Base-by-base conservation (phyloP, 345 rosid species). In the Microcos paniculata region DNA sequence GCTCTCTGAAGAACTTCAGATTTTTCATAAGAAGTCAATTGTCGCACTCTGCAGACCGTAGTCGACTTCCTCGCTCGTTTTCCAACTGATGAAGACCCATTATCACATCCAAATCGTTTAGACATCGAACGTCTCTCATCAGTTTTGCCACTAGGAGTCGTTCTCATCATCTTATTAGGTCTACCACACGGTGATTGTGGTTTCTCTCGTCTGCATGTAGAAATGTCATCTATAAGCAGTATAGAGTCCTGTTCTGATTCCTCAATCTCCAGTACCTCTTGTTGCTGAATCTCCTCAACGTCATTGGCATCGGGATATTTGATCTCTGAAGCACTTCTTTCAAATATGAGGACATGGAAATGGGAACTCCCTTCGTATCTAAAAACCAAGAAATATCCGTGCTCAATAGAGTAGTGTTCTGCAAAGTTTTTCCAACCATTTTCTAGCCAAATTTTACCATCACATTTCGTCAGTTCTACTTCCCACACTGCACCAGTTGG, bases 401-500 rank as follows among this genome's bases (percentile, higher is more conserved):
- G n/a, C n/a, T n/a, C n/a, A n/a, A n/a, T n/a, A n/a, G n/a, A n/a
- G n/a, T n/a, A n/a, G n/a, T n/a, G n/a, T n/a, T n/a, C n/a, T n/a
- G n/a, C n/a, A n/a, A n/a, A n/a, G n/a, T n/a, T n/a, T n/a, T n/a
- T n/a, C n/a, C n/a, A n/a, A n/a, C n/a, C 83, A 12, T 79, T 58
- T 26, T 45, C 33, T 26, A 81, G 30, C 83, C 80, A 77, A 45
- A 63, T 43, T 24, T 74, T 79, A 45, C 73, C 80, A n/a, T 30
- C 71, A 57, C 24, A 11, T 62, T 69, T 67, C 14, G 4, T 4
- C 26, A 81, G 26, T 72, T 81, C 80, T 28, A 85, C 56, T 64
- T 71, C 19, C 86, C 88, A 84, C 1, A 30, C 15, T 31, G 46
- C 51, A 23, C 81, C 81, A 76, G 55, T 74, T 16, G 85, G 79